Percentiles rank a stretch among this genome's conserved stretches.
These are phyloP conservation scores for Sugiyamaella americana DNA, from an alignment of 805 yeast species.

Conservation along the genomic window DNA sequence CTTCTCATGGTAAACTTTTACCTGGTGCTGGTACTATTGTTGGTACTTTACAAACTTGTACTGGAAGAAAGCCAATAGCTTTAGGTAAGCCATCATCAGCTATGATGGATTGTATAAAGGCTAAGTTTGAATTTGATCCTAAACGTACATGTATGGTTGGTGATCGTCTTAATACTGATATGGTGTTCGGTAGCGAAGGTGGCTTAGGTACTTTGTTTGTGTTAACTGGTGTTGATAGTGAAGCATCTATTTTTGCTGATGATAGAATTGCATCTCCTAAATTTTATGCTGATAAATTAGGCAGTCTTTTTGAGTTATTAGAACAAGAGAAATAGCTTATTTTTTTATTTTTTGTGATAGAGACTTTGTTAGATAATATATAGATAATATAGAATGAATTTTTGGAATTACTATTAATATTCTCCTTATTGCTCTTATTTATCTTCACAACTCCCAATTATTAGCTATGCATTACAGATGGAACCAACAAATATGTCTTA, in stretches of 20 bases:
- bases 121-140: slow-evolving; percentile 49
- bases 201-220: slow-evolving; percentile 84
- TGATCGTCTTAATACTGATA: slow-evolving; percentile 91
- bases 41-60: slow-evolving; percentile 63
- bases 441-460: no score
- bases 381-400: no score
- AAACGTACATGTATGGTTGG: slow-evolving; percentile 82
- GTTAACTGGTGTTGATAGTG: slow-evolving; percentile 85
- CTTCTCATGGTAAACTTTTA: slow-evolving; percentile 73
- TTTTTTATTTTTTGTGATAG: no score
- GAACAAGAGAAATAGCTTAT: background rate
- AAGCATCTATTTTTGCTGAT: slow-evolving; percentile 45
- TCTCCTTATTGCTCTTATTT: no score
- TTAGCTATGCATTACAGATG: no score
- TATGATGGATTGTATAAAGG: slow-evolving; percentile 85
- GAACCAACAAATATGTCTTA: no score
- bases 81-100: slow-evolving; percentile 89
- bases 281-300: slow-evolving; percentile 62
- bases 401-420: no score
- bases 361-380: no score
- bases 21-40: slow-evolving; percentile 96
- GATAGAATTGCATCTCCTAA: slow-evolving; percentile 49
- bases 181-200: slow-evolving; percentile 83
- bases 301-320: slow-evolving; percentile 60
- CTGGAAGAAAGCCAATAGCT: slow-evolving; percentile 79